These are phyloP conservation scores for Fraxinus dipetala DNA, from an alignment of 305 asterid species.

Conservation along the genomic window DNA sequence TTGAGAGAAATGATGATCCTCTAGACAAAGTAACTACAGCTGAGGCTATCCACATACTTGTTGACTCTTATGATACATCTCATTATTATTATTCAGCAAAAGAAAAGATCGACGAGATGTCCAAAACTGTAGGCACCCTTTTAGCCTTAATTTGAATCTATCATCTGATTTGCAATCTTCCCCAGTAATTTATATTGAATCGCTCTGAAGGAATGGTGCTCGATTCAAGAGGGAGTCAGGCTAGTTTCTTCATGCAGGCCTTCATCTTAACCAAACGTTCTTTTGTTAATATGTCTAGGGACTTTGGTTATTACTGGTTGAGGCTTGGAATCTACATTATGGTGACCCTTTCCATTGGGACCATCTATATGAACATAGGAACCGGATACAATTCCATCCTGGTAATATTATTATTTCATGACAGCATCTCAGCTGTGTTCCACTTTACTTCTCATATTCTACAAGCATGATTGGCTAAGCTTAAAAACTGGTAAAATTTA, in stretches of 20 bases:
- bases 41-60: constrained; percentile 68
- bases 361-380: constrained; percentile 86
- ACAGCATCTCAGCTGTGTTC: not conserved
- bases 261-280: constrained; percentile 38
- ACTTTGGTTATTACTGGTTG: constrained; percentile 46
- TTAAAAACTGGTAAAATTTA: not conserved
- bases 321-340: constrained; percentile 25
- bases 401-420: constrained; percentile 39
- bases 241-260: constrained; percentile 28
- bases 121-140: constrained; percentile 61
- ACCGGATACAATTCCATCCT: constrained; percentile 84
- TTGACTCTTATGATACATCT: constrained; percentile 61
- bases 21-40: constrained; percentile 76
- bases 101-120: constrained; percentile 80
- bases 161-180: not conserved
- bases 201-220: constrained; percentile 25
- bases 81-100: constrained; percentile 53
- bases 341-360: constrained; percentile 32
- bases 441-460: not conserved
- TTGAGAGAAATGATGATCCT: constrained; percentile 81
- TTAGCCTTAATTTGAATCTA: not conserved
- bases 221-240: constrained; percentile 22
- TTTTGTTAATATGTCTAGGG: constrained; percentile 42
- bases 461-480: not conserved
- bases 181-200: not conserved